Evolutionary conservation across 192 early-diverging fungal genomes (phyloP).

Genomic region (Backusella sp.): DNA sequence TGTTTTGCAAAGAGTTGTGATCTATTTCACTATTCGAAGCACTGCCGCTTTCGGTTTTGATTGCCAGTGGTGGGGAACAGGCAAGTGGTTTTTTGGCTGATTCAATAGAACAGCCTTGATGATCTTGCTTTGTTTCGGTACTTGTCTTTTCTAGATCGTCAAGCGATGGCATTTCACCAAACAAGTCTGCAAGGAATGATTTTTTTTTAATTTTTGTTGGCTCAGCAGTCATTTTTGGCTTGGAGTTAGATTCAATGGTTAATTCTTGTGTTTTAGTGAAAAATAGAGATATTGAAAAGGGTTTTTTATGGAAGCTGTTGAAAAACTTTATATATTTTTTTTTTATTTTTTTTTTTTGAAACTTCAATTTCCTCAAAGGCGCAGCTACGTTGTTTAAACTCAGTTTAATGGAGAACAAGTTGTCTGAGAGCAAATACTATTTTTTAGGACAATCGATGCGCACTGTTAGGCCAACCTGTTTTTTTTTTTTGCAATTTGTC

Average conservation of each 20-base stretch:
- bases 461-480: too few relatives aligned
- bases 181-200: background rate
- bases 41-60: too few relatives aligned
- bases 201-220: background rate
- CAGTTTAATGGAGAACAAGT: background rate
- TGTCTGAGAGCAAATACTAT: too few relatives aligned
- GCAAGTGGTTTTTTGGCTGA: background rate
- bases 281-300: background rate
- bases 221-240: background rate
- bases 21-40: too few relatives aligned
- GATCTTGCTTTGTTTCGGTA: too few relatives aligned
- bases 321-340: background rate
- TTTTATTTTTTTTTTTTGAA: background rate
- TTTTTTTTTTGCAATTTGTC: too few relatives aligned
- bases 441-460: too few relatives aligned
- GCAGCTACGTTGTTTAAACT: background rate
- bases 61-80: too few relatives aligned
- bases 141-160: background rate
- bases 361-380: background rate
- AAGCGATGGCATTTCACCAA: background rate
- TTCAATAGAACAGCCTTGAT: too few relatives aligned
- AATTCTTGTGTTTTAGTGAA: background rate
- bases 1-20: background rate
- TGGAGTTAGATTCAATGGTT: background rate
- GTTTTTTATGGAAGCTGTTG: background rate